A percentile compares a stretch with the other conserved stretches of the same genome.
Conservation (phyloP, 2,329 filamentous ascomycete species). For the Monilinia polystroma region DNA sequence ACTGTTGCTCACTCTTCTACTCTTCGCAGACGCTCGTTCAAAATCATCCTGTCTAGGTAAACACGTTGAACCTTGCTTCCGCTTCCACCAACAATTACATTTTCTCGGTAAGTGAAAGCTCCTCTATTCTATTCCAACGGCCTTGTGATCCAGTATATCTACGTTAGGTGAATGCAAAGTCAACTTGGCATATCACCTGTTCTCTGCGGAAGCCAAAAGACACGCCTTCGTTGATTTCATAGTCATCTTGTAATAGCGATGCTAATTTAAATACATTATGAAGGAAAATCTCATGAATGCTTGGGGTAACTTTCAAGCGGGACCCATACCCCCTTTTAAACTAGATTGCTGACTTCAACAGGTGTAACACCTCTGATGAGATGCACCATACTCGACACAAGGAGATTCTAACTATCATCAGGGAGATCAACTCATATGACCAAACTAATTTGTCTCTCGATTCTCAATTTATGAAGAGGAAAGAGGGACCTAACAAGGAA, state of each 20-base stretch:
- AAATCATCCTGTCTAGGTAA: constrained; percentile 39
- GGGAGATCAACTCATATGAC: constrained; percentile 34
- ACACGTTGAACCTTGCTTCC: constrained; percentile 40
- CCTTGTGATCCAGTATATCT: not conserved
- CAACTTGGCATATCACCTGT: not conserved
- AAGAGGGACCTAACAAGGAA: not conserved
- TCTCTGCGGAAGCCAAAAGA: not conserved
- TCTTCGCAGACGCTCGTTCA: constrained; percentile 34
- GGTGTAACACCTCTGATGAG: constrained; percentile 39
- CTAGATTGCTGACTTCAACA: constrained; percentile 26
- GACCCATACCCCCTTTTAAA: not conserved
- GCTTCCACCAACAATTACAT: constrained; percentile 40
- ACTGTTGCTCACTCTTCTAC: constrained; percentile 8
- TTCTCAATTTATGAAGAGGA: constrained; percentile 18
- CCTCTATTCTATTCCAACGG: not conserved
- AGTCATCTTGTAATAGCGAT: not conserved
- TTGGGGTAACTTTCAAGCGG: constrained; percentile 31
- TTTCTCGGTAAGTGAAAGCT: constrained; percentile 36
- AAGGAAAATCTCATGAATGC: constrained; percentile 39
- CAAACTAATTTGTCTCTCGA: constrained; percentile 6
- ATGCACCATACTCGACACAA: constrained; percentile 39
- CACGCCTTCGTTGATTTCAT: not conserved
- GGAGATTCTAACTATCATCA: constrained; percentile 36
- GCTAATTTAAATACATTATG: constrained; percentile 1
- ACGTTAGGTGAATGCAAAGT: not conserved